Percentiles rank a stretch among this genome's conserved stretches.
Conservation (phyloP, 2,329 filamentous ascomycete genomes). For the Orbilia javanica region DNA sequence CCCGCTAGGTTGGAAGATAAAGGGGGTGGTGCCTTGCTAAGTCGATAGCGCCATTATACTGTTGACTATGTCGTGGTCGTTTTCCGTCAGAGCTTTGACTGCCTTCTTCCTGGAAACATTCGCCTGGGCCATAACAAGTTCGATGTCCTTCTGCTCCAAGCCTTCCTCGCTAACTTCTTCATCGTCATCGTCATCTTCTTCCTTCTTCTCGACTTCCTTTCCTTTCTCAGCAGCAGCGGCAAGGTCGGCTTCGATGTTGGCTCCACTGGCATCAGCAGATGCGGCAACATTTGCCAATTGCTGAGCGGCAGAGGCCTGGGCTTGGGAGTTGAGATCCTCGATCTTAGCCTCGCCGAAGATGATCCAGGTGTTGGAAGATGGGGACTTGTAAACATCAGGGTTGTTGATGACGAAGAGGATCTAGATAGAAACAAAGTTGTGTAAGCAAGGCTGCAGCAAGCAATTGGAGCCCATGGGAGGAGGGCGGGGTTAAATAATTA, state of each 20-base stretch:
- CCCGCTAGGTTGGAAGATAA: background rate
- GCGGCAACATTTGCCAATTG: constrained; percentile 81
- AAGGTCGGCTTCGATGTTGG: constrained; percentile 72
- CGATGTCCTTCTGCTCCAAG: constrained; percentile 98
- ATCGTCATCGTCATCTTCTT: constrained; percentile 87
- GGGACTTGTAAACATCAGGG: constrained; percentile 99
- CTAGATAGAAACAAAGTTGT: constrained; percentile 67
- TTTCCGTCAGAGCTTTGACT: constrained; percentile 97
- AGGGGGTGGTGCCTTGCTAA: background rate
- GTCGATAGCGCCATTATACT: constrained; percentile 90
- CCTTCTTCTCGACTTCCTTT: constrained; percentile 74
- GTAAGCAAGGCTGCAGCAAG: background rate
- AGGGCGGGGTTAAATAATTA: no score
- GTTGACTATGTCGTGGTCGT: constrained; percentile 99
- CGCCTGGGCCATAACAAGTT: constrained; percentile 90
- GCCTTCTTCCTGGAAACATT: constrained; percentile 98
- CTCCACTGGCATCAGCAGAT: constrained; percentile 76
- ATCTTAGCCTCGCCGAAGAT: constrained; percentile 98
- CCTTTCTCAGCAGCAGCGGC: constrained; percentile 78
- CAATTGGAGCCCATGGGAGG: background rate
- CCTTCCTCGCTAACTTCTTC: constrained; percentile 96
- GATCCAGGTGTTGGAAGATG: constrained; percentile 99
- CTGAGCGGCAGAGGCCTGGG: constrained; percentile 93
- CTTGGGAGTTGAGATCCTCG: constrained; percentile 98
- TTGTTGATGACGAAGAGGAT: constrained; percentile 99